phyloP scores from a whole-genome alignment of 805 yeast genomes.

The Limtongozyma cylindracea region DNA sequence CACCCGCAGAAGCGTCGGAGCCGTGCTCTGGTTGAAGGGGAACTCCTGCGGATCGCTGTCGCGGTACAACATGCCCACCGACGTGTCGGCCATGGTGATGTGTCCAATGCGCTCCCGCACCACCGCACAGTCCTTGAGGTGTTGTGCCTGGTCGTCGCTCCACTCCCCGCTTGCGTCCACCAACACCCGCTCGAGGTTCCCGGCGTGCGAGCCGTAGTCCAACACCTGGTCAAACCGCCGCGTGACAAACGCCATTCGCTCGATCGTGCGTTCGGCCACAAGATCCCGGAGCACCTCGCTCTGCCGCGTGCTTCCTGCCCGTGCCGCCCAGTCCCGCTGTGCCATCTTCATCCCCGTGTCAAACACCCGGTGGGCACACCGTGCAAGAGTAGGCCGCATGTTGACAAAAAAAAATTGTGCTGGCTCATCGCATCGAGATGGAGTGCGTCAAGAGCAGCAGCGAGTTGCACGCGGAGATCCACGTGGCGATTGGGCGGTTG shows the following conservation, averaged over 20 bases:
- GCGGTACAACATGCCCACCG: constrained; percentile 22
- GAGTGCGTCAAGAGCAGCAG: too few relatives aligned
- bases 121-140: too few relatives aligned
- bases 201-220: constrained; percentile 56
- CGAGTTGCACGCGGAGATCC: too few relatives aligned
- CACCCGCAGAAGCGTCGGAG: too few relatives aligned
- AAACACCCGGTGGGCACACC: too few relatives aligned
- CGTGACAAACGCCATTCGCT: constrained; percentile 48
- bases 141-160: constrained; percentile 27
- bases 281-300: constrained; percentile 59
- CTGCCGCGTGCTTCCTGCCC: constrained; percentile 5
- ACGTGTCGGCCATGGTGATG: constrained; percentile 44
- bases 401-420: too few relatives aligned
- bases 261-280: constrained; percentile 47
- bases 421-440: too few relatives aligned
- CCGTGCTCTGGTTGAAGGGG: constrained; percentile 15
- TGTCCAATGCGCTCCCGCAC: constrained; percentile 26
- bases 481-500: too few relatives aligned
- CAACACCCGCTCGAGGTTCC: constrained; percentile 23
- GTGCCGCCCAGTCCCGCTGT: too few relatives aligned
- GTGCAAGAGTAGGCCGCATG: too few relatives aligned
- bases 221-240: constrained; percentile 31
- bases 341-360: too few relatives aligned
- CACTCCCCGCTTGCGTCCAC: constrained; percentile 15
- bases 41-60: constrained; percentile 16